Percentiles rank a stretch among this genome's conserved stretches.
Evolutionary conservation across 1,139 yeast species (phyloP).

Genomic region (Pichia sp.): DNA sequence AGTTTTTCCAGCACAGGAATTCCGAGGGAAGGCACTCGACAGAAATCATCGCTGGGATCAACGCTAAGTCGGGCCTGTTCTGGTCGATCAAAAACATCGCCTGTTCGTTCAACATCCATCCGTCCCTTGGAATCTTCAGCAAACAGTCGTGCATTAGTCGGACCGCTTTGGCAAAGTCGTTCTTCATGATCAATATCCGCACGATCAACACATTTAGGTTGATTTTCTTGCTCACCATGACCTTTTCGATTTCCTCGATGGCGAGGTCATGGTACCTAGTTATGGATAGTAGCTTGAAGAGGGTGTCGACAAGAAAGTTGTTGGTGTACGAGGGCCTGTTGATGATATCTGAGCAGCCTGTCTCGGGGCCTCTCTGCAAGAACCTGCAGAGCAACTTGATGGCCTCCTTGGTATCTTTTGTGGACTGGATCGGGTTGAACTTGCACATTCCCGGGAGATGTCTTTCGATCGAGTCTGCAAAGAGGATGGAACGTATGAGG

Average conservation of each 20-base stretch:
- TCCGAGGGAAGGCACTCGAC: constrained; percentile 82
- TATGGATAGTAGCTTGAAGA: constrained; percentile 57
- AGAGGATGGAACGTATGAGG: constrained; percentile 66
- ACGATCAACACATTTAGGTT: constrained; percentile 54
- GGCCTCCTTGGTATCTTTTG: constrained; percentile 49
- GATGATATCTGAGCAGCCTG: constrained; percentile 61
- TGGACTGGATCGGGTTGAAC: constrained; percentile 41
- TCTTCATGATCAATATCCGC: constrained; percentile 50
- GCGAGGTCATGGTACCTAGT: constrained; percentile 65
- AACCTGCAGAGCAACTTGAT: constrained; percentile 57
- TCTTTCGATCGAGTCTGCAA: constrained; percentile 62
- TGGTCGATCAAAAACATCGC: constrained; percentile 67
- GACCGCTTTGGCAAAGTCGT: constrained; percentile 79
- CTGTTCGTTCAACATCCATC: constrained; percentile 57
- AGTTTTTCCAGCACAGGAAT: constrained; percentile 74
- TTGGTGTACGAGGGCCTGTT: constrained; percentile 66
- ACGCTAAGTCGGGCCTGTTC: constrained; percentile 65
- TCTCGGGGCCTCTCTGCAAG: constrained; percentile 60
- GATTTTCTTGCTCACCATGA: constrained; percentile 27
- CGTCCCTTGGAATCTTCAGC: constrained; percentile 54
- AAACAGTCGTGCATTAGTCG: constrained; percentile 60
- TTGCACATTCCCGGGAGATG: constrained; percentile 52
- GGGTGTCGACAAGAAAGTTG: constrained; percentile 75
- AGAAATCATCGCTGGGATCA: constrained; percentile 67
- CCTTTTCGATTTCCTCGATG: constrained; percentile 44